Conservation (phyloP, 1,284 basidiomycete species). For the Ustilago bromivora region DNA sequence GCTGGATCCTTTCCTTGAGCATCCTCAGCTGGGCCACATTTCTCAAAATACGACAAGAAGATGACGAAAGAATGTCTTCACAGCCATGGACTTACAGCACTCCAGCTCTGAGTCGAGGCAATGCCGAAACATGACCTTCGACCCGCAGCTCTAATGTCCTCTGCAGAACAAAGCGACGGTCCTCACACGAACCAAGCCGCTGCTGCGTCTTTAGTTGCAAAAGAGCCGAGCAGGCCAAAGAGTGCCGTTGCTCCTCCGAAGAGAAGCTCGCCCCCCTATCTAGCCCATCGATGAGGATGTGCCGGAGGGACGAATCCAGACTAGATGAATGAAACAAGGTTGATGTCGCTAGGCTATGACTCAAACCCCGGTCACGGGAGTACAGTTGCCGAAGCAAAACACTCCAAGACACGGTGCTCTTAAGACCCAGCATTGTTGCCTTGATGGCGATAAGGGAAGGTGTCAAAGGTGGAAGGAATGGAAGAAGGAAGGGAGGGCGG, state of each 20-base stretch:
- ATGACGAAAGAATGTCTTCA: conserved; percentile 36
- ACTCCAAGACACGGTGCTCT: conserved; percentile 57
- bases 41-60: background rate
- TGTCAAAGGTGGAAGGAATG: background rate
- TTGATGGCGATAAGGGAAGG: background rate
- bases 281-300: conserved; percentile 6
- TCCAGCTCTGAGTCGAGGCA: conserved; percentile 15
- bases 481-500: background rate
- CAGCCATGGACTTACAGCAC: conserved; percentile 35
- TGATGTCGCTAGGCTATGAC: conserved; percentile 58
- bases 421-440: conserved; percentile 51
- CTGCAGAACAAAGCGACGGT: conserved; percentile 34
- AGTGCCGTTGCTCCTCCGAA: conserved; percentile 25
- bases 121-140: background rate
- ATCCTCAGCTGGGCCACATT: no score
- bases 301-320: conserved; percentile 31
- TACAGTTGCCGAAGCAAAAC: conserved; percentile 9
- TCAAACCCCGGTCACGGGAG: conserved; percentile 59
- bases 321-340: conserved; percentile 38
- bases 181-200: conserved; percentile 17
- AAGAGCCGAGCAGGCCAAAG: conserved; percentile 27
- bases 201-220: conserved; percentile 43
- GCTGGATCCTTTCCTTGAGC: no score
- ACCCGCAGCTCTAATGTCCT: conserved; percentile 33
- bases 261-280: conserved; percentile 26